phyloP scores from a whole-genome alignment of 495 filamentous ascomycete species.

The Penicillium odoratum region DNA sequence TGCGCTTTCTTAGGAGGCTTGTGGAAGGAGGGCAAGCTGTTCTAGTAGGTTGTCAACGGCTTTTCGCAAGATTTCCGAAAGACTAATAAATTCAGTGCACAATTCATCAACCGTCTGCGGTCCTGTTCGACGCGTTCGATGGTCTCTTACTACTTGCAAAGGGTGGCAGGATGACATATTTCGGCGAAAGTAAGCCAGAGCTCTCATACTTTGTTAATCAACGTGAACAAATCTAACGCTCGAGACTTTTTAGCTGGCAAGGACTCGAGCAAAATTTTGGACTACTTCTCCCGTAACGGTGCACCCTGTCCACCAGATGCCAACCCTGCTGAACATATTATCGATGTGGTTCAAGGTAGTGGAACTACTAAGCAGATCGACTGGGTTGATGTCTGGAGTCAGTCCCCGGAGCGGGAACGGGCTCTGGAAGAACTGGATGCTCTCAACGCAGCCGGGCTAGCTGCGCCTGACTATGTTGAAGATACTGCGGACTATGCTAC shows the following conservation, averaged over 20 bases:
- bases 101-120: constrained; percentile 89
- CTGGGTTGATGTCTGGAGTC: constrained; percentile 51
- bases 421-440: constrained; percentile 59
- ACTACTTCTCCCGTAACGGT: constrained; percentile 54
- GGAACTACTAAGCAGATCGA: constrained; percentile 31
- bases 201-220: background rate
- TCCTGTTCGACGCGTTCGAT: constrained; percentile 53
- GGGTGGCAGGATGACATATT: constrained; percentile 56
- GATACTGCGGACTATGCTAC: constrained; percentile 50
- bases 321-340: constrained; percentile 61
- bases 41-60: constrained; percentile 37
- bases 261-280: constrained; percentile 56
- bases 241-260: constrained; percentile 56
- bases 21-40: constrained; percentile 83
- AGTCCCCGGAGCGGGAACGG: constrained; percentile 61
- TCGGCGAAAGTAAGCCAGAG: constrained; percentile 51
- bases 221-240: background rate
- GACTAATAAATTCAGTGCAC: constrained; percentile 56
- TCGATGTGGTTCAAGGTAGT: constrained; percentile 48
- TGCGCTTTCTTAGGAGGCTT: constrained; percentile 81
- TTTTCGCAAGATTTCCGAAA: background rate
- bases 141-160: constrained; percentile 50
- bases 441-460: constrained; percentile 50
- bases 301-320: constrained; percentile 48
- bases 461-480: constrained; percentile 40